A percentile compares a stretch with the other conserved stretches of the same genome.
Evolutionary conservation across 352 stramenopile genomes (phyloP).

Genomic region (Phytophthora ohioensis): DNA sequence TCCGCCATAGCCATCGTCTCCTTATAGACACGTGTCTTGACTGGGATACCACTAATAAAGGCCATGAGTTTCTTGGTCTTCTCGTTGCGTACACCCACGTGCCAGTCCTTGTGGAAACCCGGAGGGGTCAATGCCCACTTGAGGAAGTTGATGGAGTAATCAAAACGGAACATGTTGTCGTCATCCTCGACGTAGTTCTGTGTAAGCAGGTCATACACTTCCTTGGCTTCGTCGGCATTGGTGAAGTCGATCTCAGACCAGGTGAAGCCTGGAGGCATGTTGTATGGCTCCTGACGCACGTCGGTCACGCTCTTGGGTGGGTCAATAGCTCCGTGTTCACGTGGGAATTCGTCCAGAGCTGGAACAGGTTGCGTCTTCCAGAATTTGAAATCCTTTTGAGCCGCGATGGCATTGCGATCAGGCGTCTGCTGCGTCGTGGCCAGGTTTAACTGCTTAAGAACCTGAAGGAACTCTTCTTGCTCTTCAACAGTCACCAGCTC

Average conservation of each 20-base stretch:
- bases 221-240: constrained; percentile 74
- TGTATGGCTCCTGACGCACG: constrained; percentile 95
- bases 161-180: constrained; percentile 97
- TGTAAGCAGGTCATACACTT: constrained; percentile 98
- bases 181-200: constrained; percentile 99
- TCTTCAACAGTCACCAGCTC: constrained; percentile 71
- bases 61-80: constrained; percentile 96
- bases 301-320: constrained; percentile 90
- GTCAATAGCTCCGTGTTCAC: constrained; percentile 95
- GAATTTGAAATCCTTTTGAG: constrained; percentile 90
- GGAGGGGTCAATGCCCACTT: constrained; percentile 96
- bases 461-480: constrained; percentile 75
- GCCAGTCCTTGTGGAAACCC: constrained; percentile 93
- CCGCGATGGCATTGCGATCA: constrained; percentile 27
- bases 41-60: constrained; percentile 98
- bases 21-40: constrained; percentile 80
- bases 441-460: constrained; percentile 76
- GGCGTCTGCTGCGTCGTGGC: constrained; percentile 24
- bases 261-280: constrained; percentile 96
- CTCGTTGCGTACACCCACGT: constrained; percentile 95
- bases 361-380: constrained; percentile 95
- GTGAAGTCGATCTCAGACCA: constrained; percentile 95
- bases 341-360: constrained; percentile 66
- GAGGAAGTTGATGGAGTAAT: constrained; percentile 91
- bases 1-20: constrained; percentile 89